Evolutionary conservation across 805 yeast genomes (phyloP).

Genomic region (Lachancea fermentati): DNA sequence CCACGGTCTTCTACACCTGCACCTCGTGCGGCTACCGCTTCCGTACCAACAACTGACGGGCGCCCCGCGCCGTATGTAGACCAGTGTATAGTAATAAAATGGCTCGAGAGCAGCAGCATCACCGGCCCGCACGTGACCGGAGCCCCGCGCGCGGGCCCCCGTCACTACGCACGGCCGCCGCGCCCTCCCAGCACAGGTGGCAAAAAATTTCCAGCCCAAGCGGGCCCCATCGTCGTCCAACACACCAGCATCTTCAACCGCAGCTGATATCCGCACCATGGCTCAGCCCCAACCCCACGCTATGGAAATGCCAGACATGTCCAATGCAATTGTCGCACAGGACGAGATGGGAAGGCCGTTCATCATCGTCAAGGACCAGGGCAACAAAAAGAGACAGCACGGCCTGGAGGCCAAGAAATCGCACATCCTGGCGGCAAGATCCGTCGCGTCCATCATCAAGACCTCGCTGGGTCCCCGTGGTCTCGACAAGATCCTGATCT

Average conservation of each 20-base stretch:
- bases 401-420: slow-evolving; percentile 77
- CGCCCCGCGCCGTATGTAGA: not conserved
- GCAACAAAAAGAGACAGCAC: slow-evolving; percentile 56
- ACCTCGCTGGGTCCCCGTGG: slow-evolving; percentile 98
- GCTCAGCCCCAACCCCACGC: slow-evolving; percentile 29
- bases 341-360: slow-evolving; percentile 99
- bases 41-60: slow-evolving; percentile 76
- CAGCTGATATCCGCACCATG: slow-evolving; percentile 17
- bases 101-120: no score
- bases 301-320: slow-evolving; percentile 75
- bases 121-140: no score
- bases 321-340: slow-evolving; percentile 97
- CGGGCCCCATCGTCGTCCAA: not conserved
- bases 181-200: not conserved
- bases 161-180: no score
- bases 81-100: not conserved
- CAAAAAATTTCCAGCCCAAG: not conserved
- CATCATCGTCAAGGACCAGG: slow-evolving; percentile 89
- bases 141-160: no score
- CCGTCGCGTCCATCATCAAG: slow-evolving; percentile 86
- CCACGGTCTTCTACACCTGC: slow-evolving; percentile 97
- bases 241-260: not conserved
- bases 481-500: slow-evolving; percentile 89
- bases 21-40: slow-evolving; percentile 87
- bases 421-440: slow-evolving; percentile 90